These are phyloP conservation scores for Aegilops sharonensis DNA, from an alignment of 176 grass and related monocot genomes.

Conservation along the genomic window DNA sequence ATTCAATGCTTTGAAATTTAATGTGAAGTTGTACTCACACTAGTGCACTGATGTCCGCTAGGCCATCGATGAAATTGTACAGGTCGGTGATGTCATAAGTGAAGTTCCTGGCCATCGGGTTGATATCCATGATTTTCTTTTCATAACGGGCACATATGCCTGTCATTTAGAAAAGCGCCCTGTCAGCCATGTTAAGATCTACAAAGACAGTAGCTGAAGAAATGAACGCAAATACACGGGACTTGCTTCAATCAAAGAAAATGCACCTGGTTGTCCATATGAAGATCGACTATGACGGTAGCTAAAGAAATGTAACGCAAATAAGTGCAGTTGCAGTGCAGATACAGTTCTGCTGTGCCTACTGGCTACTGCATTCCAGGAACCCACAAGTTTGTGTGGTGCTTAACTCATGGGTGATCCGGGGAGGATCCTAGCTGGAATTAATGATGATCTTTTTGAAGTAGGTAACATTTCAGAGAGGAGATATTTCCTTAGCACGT, in stretches of 20 bases:
- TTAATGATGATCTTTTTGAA: background rate
- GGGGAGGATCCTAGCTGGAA: background rate
- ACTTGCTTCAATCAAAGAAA: background rate
- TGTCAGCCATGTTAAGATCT: background rate
- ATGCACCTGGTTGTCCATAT: conserved; percentile 1
- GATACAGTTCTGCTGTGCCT: background rate
- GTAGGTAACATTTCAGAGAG: background rate
- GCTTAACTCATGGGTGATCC: background rate
- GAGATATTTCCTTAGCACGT: background rate
- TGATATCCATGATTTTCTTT: conserved; percentile 83
- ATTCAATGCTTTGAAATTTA: background rate
- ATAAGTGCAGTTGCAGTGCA: background rate
- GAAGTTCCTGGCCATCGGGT: conserved; percentile 55
- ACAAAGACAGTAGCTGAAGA: background rate
- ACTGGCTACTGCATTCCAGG: background rate
- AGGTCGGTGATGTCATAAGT: conserved; percentile 84
- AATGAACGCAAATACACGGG: background rate
- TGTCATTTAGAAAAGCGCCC: conserved; percentile 33
- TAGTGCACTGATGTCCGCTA: conserved; percentile 69
- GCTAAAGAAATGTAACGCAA: background rate
- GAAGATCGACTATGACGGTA: background rate
- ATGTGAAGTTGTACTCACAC: conserved; percentile 49
- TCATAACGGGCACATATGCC: conserved; percentile 79
- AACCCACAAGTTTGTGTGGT: background rate
- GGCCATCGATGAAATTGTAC: conserved; percentile 75